A percentile compares a stretch with the other conserved stretches of the same genome.
These are phyloP conservation scores for Botrytis sinoallii DNA, from an alignment of 2,329 filamentous ascomycete genomes.

Conservation along the genomic window DNA sequence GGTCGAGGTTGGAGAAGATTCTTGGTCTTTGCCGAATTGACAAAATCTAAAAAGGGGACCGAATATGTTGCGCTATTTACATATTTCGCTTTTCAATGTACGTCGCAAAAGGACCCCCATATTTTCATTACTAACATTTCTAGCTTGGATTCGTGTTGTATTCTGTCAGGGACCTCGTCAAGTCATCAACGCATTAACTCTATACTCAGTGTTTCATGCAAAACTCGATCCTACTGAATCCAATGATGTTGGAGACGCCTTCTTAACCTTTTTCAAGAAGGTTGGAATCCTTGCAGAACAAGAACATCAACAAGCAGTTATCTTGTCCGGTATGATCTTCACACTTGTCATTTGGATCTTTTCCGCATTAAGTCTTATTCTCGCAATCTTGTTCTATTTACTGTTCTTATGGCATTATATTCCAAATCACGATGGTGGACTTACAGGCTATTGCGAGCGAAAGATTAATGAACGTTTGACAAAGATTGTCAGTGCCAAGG, in stretches of 20 bases:
- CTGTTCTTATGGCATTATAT: slow-evolving; percentile 93
- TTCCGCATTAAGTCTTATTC: slow-evolving; percentile 69
- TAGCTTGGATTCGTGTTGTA: slow-evolving; percentile 83
- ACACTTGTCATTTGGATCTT: slow-evolving; percentile 88
- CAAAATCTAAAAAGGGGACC: slow-evolving; percentile 68
- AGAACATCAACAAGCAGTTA: slow-evolving; percentile 74
- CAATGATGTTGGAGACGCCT: slow-evolving; percentile 56
- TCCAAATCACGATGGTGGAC: slow-evolving; percentile 72
- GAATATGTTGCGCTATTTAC: slow-evolving; percentile 71
- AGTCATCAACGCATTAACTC: slow-evolving; percentile 82
- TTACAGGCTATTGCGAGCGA: slow-evolving; percentile 82
- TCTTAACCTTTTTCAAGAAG: slow-evolving; percentile 80
- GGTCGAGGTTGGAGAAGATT: slow-evolving; percentile 83
- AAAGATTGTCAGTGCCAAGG: slow-evolving; percentile 79
- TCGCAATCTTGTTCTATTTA: slow-evolving; percentile 75
- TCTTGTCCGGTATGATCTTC: slow-evolving; percentile 89
- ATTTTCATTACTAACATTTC: slow-evolving; percentile 21
- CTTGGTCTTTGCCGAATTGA: slow-evolving; percentile 68
- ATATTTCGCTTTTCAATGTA: slow-evolving; percentile 65
- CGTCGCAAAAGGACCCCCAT: slow-evolving; percentile 32
- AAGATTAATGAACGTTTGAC: slow-evolving; percentile 86
- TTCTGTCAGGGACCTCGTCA: slow-evolving; percentile 91
- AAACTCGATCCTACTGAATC: slow-evolving; percentile 62
- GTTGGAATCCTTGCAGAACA: slow-evolving; percentile 68
- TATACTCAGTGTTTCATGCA: slow-evolving; percentile 77